Conservation (phyloP, 2,329 filamentous ascomycete genomes). For the Cladosporium sp. region DNA sequence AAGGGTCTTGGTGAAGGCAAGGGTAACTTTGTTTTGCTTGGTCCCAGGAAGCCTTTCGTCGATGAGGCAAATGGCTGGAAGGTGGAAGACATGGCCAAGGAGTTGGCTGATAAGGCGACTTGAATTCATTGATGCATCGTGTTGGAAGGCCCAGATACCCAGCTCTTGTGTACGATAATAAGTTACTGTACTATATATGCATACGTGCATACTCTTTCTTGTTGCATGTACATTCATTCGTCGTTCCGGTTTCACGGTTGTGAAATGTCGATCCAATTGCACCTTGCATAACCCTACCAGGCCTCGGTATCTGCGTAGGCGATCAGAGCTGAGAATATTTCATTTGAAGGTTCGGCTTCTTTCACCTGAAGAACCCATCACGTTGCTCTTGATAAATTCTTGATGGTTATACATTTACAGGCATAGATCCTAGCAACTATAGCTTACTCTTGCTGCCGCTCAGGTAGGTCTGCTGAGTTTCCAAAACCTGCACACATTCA, state of each 20-base stretch:
- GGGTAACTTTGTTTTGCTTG: slow-evolving; percentile 11
- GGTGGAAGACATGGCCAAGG: slow-evolving; percentile 61
- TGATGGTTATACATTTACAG: not conserved
- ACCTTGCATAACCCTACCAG: too few relatives aligned
- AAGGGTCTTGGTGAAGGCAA: slow-evolving; percentile 29
- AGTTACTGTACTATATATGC: not conserved
- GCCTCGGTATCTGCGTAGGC: too few relatives aligned
- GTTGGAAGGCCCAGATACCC: slow-evolving; percentile 10
- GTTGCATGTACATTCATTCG: too few relatives aligned
- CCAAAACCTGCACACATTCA: slow-evolving; percentile 67
- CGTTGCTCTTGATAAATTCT: not conserved
- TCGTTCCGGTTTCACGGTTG: too few relatives aligned
- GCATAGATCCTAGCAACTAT: slow-evolving; percentile 18
- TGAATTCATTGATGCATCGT: not conserved
- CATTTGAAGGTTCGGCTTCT: too few relatives aligned
- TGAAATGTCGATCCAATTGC: too few relatives aligned
- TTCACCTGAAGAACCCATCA: too few relatives aligned
- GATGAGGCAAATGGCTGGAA: slow-evolving; percentile 62
- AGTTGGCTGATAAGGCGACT: slow-evolving; percentile 6
- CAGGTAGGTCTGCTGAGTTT: slow-evolving; percentile 59
- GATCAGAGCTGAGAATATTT: too few relatives aligned
- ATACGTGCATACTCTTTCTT: not conserved
- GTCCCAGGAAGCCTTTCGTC: slow-evolving; percentile 62
- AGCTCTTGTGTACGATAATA: slow-evolving; percentile 12
- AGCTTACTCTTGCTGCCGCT: slow-evolving; percentile 40